Evolutionary conservation across 768 basidiomycete species (phyloP).

Genomic region (Mrakia gelida): DNA sequence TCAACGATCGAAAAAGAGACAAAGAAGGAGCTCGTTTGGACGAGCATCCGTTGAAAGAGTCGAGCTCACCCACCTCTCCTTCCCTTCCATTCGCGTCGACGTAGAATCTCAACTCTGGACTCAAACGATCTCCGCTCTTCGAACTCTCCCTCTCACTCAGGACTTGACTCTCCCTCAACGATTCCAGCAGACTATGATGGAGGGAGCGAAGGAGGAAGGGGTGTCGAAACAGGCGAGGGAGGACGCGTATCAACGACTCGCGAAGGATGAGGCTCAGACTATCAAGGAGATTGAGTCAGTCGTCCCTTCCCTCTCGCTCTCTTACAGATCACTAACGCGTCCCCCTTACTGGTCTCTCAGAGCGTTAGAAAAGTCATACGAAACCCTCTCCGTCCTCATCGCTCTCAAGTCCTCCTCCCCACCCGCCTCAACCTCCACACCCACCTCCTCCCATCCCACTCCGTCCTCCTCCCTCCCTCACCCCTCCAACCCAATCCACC

Average conservation of each 20-base stretch:
- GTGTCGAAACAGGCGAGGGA: not conserved
- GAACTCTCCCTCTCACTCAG: not conserved
- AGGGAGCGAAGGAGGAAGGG: not conserved
- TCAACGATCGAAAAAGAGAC: not conserved
- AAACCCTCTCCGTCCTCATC: not conserved
- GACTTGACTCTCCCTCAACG: not conserved
- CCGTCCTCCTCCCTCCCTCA: not conserved
- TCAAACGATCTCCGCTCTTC: not conserved
- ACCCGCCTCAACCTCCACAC: not conserved
- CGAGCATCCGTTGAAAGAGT: not conserved
- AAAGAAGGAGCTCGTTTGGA: not conserved
- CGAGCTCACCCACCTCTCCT: not conserved
- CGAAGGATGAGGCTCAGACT: not conserved
- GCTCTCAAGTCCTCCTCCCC: not conserved
- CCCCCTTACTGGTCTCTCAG: not conserved
- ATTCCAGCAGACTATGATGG: not conserved
- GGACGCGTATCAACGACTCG: not conserved
- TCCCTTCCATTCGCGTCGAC: not conserved
- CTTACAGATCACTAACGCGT: not conserved
- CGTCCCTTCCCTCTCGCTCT: not conserved
- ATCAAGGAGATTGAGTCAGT: not conserved
- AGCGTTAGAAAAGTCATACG: not conserved
- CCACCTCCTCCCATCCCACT: not conserved
- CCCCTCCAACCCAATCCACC: not conserved
- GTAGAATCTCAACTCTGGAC: not conserved